Evolutionary conservation across 2,329 filamentous ascomycete species (phyloP), one percentile per base, ranked within the genome.

Genomic region (Lasiodiplodia sp.): DNA sequence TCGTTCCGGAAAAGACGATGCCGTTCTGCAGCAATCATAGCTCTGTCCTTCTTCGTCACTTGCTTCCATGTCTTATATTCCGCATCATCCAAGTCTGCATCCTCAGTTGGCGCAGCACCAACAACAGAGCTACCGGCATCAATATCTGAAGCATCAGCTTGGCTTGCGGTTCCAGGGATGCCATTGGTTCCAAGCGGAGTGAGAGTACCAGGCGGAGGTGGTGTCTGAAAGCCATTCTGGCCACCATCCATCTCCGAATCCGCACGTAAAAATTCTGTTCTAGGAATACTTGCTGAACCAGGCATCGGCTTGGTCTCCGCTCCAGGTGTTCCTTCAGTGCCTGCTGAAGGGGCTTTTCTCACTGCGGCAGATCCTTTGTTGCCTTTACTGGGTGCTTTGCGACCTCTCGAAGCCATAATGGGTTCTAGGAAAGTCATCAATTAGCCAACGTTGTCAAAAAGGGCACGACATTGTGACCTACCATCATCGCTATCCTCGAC

Each of bases 31-130:
- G 96, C 92, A 66, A 95, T 89, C 28, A 91, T 83, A 4, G 96
- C 96, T 71, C 96, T 90, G 75, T 97, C 94, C 78, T 96, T 97
- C 82, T 98, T 98, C 2, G 96, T 99, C 51, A 97, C 93, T 80
- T 98, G 95, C 82, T 98, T 99, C 96, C 96, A 99, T 44, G 96
- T 92, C 78, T 96, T 97, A 82, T 96, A 97, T 77, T 97, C 95
- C 2, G 87, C 83, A 69, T 98, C 94, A 73, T 98, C 94, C 73
- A 96, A 89, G 72, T 93, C 93, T 14, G 88, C 87, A 73, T 97
- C 92, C 73, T 96, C 92, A 1, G 88, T 87, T 64, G 90, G 88
- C 23, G 92, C 77, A 0, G 86, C 84, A 72, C 88, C 90, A 49
- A 93, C 83, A 2, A 90, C 90, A 6, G 90, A 87, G n/a, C 80